Evolutionary conservation across 106 monocot species (phyloP).

Genomic region (Ottelia alismoides): DNA sequence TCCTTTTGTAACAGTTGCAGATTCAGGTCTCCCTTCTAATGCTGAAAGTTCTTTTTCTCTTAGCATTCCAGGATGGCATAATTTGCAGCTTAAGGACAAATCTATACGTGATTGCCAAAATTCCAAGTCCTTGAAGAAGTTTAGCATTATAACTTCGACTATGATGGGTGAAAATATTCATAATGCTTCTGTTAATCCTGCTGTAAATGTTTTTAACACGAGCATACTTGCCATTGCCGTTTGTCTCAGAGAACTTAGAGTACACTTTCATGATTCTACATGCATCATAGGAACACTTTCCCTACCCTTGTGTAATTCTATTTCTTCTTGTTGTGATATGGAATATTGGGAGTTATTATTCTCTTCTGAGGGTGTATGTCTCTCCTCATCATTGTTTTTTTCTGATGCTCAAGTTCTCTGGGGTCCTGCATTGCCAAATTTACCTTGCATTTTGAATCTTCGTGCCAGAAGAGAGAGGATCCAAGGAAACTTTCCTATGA

Average conservation of each 20-base stretch:
- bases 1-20: too few relatives aligned
- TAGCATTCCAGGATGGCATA: too few relatives aligned
- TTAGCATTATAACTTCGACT: too few relatives aligned
- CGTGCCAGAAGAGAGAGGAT: slow-evolving; percentile 34
- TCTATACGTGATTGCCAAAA: too few relatives aligned
- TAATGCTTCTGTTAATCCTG: too few relatives aligned
- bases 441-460: slow-evolving; percentile 38
- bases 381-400: slow-evolving; percentile 50
- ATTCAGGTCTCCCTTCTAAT: too few relatives aligned
- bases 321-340: slow-evolving; percentile 16
- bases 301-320: slow-evolving; percentile 22
- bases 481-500: slow-evolving; percentile 14
- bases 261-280: slow-evolving; percentile 78
- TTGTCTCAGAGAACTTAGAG: slow-evolving; percentile 29
- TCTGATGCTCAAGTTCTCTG: slow-evolving; percentile 28
- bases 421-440: slow-evolving; percentile 33
- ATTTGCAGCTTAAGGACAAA: too few relatives aligned
- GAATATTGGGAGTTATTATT: slow-evolving; percentile 53
- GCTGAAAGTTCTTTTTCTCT: too few relatives aligned
- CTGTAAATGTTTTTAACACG: too few relatives aligned
- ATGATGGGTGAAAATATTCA: too few relatives aligned
- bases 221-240: too few relatives aligned
- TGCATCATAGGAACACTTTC: slow-evolving; percentile 44
- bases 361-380: slow-evolving; percentile 30
- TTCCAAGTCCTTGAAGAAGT: too few relatives aligned